Percentiles rank a stretch among this genome's conserved stretches.
Evolutionary conservation across 495 filamentous ascomycete species (phyloP).

Genomic region (Physcia stellaris): DNA sequence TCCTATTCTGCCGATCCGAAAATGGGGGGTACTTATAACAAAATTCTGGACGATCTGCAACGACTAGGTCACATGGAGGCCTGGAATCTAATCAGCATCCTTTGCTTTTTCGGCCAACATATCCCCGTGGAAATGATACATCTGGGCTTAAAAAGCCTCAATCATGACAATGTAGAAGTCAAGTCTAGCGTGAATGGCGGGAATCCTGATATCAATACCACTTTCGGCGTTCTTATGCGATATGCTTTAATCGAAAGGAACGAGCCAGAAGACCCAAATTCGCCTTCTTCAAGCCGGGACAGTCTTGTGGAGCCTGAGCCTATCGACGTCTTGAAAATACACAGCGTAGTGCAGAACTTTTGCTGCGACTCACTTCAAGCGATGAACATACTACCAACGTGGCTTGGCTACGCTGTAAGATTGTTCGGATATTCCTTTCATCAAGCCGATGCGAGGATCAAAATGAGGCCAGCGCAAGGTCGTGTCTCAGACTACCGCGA

Average conservation of each 20-base stretch:
- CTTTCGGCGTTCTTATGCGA: constrained; percentile 50
- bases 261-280: constrained; percentile 30
- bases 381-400: constrained; percentile 24
- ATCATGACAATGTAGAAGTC: constrained; percentile 36
- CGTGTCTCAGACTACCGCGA: constrained; percentile 20
- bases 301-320: constrained; percentile 37
- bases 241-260: constrained; percentile 60
- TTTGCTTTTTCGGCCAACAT: constrained; percentile 61
- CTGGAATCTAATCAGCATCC: constrained; percentile 56
- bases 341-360: constrained; percentile 68
- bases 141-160: constrained; percentile 46
- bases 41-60: constrained; percentile 57
- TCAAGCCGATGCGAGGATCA: constrained; percentile 15
- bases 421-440: constrained; percentile 25
- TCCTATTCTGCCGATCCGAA: constrained; percentile 56
- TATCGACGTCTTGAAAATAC: constrained; percentile 61
- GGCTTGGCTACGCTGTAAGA: constrained; percentile 20
- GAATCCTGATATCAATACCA: constrained; percentile 51
- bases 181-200: constrained; percentile 35
- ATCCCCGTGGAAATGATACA: constrained; percentile 63
- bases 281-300: constrained; percentile 28
- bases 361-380: constrained; percentile 55
- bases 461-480: constrained; percentile 7
- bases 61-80: constrained; percentile 45
- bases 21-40: constrained; percentile 53